Base-by-base conservation (phyloP, 202 grass and related monocot genomes). In the Carex sylvatica region DNA sequence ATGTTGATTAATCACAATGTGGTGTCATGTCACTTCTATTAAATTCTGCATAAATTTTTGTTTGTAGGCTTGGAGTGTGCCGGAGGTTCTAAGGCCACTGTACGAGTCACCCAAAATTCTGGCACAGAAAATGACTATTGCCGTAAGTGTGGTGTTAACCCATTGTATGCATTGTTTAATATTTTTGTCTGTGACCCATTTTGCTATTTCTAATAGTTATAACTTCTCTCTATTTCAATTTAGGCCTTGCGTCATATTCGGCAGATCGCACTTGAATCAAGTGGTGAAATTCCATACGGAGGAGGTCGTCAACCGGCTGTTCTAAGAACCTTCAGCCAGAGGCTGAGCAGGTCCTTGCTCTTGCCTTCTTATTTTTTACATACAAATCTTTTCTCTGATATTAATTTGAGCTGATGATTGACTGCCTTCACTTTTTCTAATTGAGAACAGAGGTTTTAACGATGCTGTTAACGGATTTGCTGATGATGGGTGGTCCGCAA, bases 21-120 rank as follows among this genome's bases (percentile, higher is more conserved):
- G n/a, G 56, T 36, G 18, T 24, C 14, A 56, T 1, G 0, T 10
- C 18, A 15, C 19, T 15, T 73, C 15, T 70, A 26, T 54, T 81
- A 51, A 11, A 82, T 18, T 49, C 42, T 83, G 19, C 18, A 51
- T 36, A 11, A 6, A 64, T 46, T 12, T 71, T 6, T 79, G 58
- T 59, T 1, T 72, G 26, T 83, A 99, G 96, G 91, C 93, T 75
- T 92, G 89, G 83, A 96, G 91, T 82, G 96, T 96, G 18, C 96
- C 96, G 9, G 96, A 99, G 81, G 89, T 99, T 20, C 89, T 99
- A 24, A 81, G 93, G 73, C 96, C 96, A 0, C 88, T 99, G 26
- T 99, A 99, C 40, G 96, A 96, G 73, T 99, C 93, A 24, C 93
- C 93, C 9, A 93, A 96, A 89, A 92, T 99, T 74, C 81, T 99